Conservation (phyloP, 805 yeast genomes). For the Candida nemodendra region DNA sequence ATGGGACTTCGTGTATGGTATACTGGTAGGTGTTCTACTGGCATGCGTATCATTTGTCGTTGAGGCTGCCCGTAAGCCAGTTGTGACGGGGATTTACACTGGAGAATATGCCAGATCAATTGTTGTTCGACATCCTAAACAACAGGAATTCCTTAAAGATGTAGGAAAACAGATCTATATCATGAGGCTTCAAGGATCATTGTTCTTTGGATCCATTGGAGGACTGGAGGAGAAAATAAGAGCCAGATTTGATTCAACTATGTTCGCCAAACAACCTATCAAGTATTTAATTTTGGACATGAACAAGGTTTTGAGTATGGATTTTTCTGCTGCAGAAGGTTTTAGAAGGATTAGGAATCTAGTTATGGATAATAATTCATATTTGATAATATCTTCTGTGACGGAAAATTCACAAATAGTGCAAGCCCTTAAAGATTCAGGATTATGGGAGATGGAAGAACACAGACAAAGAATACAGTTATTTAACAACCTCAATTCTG, state of each 20-base stretch:
- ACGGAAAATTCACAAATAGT: constrained; percentile 63
- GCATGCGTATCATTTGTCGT: constrained; percentile 96
- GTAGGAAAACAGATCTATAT: constrained; percentile 92
- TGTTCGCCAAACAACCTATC: constrained; percentile 57
- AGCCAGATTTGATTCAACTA: constrained; percentile 54
- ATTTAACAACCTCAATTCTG: constrained; percentile 78
- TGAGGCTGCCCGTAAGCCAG: constrained; percentile 82
- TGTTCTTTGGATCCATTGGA: constrained; percentile 95
- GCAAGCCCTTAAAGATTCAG: constrained; percentile 77
- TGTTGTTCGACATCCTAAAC: constrained; percentile 86
- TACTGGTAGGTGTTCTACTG: constrained; percentile 81
- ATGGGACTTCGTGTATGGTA: constrained; percentile 92
- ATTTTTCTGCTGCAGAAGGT: constrained; percentile 95
- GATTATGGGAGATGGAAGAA: constrained; percentile 60
- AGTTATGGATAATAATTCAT: constrained; percentile 64
- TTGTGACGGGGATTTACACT: constrained; percentile 76
- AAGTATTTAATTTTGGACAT: constrained; percentile 82
- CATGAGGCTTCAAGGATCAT: constrained; percentile 79
- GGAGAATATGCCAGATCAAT: constrained; percentile 91
- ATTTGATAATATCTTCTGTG: constrained; percentile 77
- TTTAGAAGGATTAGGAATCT: constrained; percentile 83
- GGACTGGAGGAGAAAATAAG: constrained; percentile 80
- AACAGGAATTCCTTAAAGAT: constrained; percentile 76
- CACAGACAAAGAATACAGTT: constrained; percentile 51
- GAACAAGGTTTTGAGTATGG: constrained; percentile 76